Base-by-base conservation (phyloP, 2,329 filamentous ascomycete species). In the Aspergillus calidoustus region DNA sequence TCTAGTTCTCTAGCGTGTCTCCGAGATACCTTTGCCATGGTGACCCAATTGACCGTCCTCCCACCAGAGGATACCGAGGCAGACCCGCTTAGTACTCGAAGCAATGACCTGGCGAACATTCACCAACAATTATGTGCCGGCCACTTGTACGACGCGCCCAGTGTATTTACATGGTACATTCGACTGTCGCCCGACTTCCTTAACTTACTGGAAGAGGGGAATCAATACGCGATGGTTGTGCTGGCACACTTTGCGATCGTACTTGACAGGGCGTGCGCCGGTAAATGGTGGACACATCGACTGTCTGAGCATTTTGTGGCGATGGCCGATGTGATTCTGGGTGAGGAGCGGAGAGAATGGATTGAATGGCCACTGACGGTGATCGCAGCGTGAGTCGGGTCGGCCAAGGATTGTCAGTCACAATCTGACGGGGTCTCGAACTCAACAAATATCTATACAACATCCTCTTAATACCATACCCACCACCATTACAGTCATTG, bases 121-220 rank as follows among this genome's bases (percentile, higher is more conserved):
- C 57, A 60, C 31, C 1, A n/a, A 17, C 15, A 28, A 19, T 51
- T 60, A 4, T 28, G 22, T 4, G 11, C 34, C 17, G 57, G 51
- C 9, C 43, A 46, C 2, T 50, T 60, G 5, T 43, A 60, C 49
- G 57, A 60, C 19, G 17, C 49, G 9, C 57, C 51, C 7, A 54
- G 51, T 15, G 43, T 54, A 2, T 60, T 60, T 38, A 60, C 57
- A 13, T 60, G 57, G 57, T 50, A 54, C 23, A 50, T 60, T 22
- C 51, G 51, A 8, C 44, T 60, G 4, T 30, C 57, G 3, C 57
- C 51, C 0, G 50, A 49, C 1, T 60, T 60, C 25, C 28, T 49
- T 11, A n/a, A 7, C 31, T 5, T 54, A 5, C 17, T 60, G 11
- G 51, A 60, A 22, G 28, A 49, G 9, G 57, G 44, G 2, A 44